phyloP scores from a whole-genome alignment of 306 rosid genomes.

The Vigna hirtella region DNA sequence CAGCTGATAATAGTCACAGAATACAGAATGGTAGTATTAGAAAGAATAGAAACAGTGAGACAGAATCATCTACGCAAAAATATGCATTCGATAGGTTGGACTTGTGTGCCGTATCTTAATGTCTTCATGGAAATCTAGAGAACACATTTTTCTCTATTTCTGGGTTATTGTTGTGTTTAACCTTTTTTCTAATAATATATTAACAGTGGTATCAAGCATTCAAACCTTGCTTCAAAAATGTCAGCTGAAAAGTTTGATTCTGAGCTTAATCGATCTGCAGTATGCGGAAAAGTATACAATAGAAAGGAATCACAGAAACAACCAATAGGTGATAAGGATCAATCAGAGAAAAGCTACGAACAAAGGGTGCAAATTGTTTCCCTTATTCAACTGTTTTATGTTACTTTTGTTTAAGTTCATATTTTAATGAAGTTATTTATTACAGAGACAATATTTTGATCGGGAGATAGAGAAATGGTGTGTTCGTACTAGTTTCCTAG shows the following conservation, averaged over 20 bases:
- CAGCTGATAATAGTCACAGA: constrained; percentile 47
- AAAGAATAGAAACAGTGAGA: constrained; percentile 55
- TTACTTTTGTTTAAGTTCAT: constrained; percentile 17
- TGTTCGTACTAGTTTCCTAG: constrained; percentile 66
- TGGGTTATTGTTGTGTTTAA: constrained; percentile 18
- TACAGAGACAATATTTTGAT: constrained; percentile 82
- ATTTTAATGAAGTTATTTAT: constrained; percentile 43
- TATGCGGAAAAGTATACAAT: constrained; percentile 61
- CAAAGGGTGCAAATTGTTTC: constrained; percentile 65
- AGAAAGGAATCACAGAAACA: constrained; percentile 54
- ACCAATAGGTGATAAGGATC: constrained; percentile 56
- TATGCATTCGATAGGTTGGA: constrained; percentile 54
- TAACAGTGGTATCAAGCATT: constrained; percentile 59
- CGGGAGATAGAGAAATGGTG: constrained; percentile 85
- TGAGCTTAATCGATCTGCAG: constrained; percentile 52
- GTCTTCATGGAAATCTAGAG: constrained; percentile 10
- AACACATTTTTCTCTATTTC: constrained; percentile 5
- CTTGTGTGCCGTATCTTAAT: constrained; percentile 27
- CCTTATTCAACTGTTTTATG: constrained; percentile 39
- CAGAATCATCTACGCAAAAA: constrained; percentile 47
- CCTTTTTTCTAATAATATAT: constrained; percentile 24
- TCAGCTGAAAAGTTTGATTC: constrained; percentile 55
- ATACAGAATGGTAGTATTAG: constrained; percentile 49
- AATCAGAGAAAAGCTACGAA: constrained; percentile 58
- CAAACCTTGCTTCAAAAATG: constrained; percentile 55